phyloP scores from a whole-genome alignment of 768 basidiomycete species.

The Russula dissimulans region DNA sequence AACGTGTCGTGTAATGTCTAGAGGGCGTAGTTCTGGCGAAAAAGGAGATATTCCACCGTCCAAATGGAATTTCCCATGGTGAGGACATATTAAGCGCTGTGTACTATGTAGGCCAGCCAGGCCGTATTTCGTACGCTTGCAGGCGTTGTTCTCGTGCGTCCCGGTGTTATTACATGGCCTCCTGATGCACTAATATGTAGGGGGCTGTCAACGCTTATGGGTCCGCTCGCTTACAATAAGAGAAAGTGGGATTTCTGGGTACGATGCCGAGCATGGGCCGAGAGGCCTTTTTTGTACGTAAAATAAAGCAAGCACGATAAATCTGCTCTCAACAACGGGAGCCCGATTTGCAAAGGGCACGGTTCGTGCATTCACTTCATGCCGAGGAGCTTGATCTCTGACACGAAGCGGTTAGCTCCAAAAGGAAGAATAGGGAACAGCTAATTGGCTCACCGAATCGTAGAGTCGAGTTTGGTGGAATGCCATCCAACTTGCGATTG shows the following conservation, averaged over 20 bases:
- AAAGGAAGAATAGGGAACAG: not conserved
- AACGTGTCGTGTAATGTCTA: not conserved
- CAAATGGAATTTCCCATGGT: not conserved
- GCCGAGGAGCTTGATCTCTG: conserved; percentile 65
- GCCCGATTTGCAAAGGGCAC: not conserved
- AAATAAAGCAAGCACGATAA: not conserved
- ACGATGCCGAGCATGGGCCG: not conserved
- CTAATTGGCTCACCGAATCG: conserved; percentile 54
- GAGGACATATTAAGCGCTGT: not conserved
- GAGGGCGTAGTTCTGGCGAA: not conserved
- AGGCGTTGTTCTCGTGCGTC: not conserved
- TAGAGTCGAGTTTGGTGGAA: conserved; percentile 76
- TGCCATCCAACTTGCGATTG: conserved; percentile 45
- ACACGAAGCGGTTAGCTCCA: conserved; percentile 5
- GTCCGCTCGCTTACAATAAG: not conserved
- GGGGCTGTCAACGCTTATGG: not conserved
- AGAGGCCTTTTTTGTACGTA: conserved; percentile 17
- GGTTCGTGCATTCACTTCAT: conserved; percentile 41
- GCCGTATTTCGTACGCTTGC: too few species aligned
- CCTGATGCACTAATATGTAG: not conserved
- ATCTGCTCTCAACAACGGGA: not conserved
- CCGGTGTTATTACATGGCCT: not conserved
- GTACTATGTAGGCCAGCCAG: too few species aligned
- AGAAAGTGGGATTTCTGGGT: conserved; percentile 1
- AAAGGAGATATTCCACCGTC: not conserved